These are phyloP conservation scores for Penicillium bovifimosum DNA, from an alignment of 495 filamentous ascomycete species.

Conservation along the genomic window DNA sequence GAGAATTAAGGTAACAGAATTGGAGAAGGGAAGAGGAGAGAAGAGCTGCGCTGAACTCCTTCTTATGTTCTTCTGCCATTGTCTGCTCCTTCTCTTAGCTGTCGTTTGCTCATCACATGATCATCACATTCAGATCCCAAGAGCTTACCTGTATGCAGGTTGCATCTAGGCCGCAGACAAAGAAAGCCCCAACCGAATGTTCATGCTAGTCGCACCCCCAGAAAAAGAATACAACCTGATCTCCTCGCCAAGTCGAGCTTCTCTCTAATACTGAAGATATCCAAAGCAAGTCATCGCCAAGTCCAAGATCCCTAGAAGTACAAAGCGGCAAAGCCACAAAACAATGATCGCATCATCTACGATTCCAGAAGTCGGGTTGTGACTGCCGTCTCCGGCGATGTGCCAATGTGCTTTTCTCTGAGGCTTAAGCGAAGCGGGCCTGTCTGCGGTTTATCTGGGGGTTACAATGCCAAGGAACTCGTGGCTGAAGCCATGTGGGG, in stretches of 20 bases:
- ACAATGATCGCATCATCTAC: not conserved
- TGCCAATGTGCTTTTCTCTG: not conserved
- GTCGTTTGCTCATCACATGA: too few relatives aligned
- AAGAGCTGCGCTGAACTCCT: too few relatives aligned
- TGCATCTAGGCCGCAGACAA: too few relatives aligned
- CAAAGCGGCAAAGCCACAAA: not conserved
- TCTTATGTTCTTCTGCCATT: too few relatives aligned
- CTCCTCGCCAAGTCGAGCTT: not conserved
- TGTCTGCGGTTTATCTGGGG: not conserved
- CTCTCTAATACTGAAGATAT: not conserved
- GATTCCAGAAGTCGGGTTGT: not conserved
- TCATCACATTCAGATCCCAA: too few relatives aligned
- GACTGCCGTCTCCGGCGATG: constrained; percentile 5
- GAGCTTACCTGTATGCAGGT: too few relatives aligned
- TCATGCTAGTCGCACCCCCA: too few relatives aligned
- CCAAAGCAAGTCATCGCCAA: not conserved
- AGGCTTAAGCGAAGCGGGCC: constrained; percentile 7
- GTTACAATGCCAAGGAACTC: constrained; percentile 10
- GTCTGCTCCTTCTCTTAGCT: too few relatives aligned
- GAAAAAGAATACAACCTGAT: too few relatives aligned
- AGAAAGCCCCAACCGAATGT: too few relatives aligned
- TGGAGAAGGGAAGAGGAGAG: too few relatives aligned
- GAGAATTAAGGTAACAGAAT: too few relatives aligned
- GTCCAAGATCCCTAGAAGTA: not conserved
- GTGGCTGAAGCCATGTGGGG: constrained; percentile 19